A percentile compares a stretch with the other conserved stretches of the same genome.
These are phyloP conservation scores for Monilinia laxa DNA, from an alignment of 2,329 filamentous ascomycete species.

Conservation along the genomic window DNA sequence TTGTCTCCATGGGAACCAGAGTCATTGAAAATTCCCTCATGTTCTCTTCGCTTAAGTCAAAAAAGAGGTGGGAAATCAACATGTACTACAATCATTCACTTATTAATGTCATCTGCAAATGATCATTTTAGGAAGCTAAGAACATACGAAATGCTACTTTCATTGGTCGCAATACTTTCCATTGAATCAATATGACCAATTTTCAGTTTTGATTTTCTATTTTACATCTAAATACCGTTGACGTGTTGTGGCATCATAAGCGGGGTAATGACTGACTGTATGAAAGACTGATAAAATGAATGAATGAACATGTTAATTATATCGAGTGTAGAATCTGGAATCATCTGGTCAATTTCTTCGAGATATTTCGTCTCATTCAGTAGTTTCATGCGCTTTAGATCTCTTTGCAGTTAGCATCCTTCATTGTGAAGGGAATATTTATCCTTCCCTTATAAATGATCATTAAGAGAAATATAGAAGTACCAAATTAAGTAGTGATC, in stretches of 20 bases:
- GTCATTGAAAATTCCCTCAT: neutral
- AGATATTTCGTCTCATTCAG: no score
- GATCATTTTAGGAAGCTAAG: neutral
- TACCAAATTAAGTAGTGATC: neutral
- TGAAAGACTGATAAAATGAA: neutral
- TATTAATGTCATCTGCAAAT: neutral
- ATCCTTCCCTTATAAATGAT: neutral
- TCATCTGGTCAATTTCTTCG: neutral
- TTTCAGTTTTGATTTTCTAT: neutral
- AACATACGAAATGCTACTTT: neutral
- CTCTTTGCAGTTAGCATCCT: neutral
- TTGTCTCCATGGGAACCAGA: neutral
- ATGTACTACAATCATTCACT: constrained; percentile 6
- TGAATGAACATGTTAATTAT: neutral
- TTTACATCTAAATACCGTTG: neutral
- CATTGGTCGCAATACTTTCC: neutral
- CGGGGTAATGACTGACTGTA: neutral
- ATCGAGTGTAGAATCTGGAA: neutral
- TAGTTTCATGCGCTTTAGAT: neutral
- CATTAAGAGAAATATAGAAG: neutral
- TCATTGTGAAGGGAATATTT: neutral
- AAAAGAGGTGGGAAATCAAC: neutral
- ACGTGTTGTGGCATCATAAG: neutral
- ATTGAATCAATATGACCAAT: neutral
- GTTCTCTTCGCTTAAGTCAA: constrained; percentile 7